Percentiles rank a stretch among this genome's conserved stretches.
Conservation (phyloP, 78 protist species). For the Salpingoeca rosetta region DNA sequence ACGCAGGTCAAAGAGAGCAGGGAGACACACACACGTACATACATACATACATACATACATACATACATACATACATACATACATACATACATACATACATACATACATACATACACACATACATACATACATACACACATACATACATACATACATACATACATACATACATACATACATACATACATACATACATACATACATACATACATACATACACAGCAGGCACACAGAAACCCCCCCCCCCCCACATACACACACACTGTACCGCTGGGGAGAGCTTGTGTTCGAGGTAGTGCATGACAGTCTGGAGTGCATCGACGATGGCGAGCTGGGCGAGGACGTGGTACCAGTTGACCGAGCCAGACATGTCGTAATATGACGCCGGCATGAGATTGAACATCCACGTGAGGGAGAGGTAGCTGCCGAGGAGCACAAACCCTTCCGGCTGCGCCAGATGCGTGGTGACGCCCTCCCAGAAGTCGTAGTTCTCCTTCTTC, state of each 20-base stretch:
- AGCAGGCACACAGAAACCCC: too few species aligned
- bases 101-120: not conserved
- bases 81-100: constrained; percentile 3
- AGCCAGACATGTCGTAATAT: constrained; percentile 4
- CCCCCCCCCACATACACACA: not conserved
- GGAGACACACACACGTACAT: not conserved
- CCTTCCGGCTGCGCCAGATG: constrained; percentile 14
- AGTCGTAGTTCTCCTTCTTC: not conserved
- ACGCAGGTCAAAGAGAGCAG: too few species aligned
- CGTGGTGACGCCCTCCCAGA: constrained; percentile 1
- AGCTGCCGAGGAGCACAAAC: not conserved
- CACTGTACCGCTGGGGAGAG: not conserved
- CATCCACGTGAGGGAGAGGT: constrained; percentile 7
- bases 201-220: not conserved
- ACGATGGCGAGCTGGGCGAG: not conserved
- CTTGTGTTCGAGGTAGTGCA: constrained; percentile 9
- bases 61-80: constrained; percentile 1
- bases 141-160: not conserved
- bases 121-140: not conserved
- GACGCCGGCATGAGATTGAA: constrained; percentile 9
- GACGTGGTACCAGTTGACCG: not conserved
- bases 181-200: not conserved
- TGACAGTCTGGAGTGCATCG: not conserved
- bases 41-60: not conserved
- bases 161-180: not conserved